Conservation (phyloP, 805 yeast species). For the Danielia reshetovae region DNA sequence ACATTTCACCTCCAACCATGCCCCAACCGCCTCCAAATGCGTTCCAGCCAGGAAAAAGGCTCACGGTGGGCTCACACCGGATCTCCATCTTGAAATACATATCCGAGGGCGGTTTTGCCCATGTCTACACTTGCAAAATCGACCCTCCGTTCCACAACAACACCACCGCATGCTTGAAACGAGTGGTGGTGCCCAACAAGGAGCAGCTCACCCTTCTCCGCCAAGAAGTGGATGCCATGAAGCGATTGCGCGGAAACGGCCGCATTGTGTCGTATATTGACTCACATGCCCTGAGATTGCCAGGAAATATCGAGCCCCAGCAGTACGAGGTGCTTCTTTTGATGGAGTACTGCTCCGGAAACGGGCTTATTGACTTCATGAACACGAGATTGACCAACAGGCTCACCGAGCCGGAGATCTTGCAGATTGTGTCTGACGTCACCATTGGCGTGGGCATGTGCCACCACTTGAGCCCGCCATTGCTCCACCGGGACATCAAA, state of each 20-base stretch:
- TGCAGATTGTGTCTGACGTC: slow-evolving; percentile 64
- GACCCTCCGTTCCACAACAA: slow-evolving; percentile 55
- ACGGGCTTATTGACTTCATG: slow-evolving; percentile 78
- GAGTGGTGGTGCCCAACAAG: slow-evolving; percentile 95
- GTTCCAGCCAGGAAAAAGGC: slow-evolving; percentile 68
- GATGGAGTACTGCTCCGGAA: slow-evolving; percentile 76
- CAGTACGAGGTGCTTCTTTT: slow-evolving; percentile 71
- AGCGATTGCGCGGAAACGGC: slow-evolving; percentile 70
- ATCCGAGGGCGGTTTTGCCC: slow-evolving; percentile 94
- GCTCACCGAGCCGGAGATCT: slow-evolving; percentile 63
- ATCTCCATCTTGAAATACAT: slow-evolving; percentile 67
- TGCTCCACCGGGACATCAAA: slow-evolving; percentile 76
- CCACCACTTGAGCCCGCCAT: slow-evolving; percentile 68
- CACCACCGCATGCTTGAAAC: slow-evolving; percentile 73
- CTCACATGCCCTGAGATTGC: slow-evolving; percentile 83
- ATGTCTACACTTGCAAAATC: slow-evolving; percentile 77
- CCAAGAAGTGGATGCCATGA: slow-evolving; percentile 98
- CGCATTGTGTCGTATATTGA: slow-evolving; percentile 89
- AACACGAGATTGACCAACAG: slow-evolving; percentile 64
- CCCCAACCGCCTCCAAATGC: slow-evolving; percentile 55
- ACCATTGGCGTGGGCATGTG: slow-evolving; percentile 73
- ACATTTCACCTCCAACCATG: too few relatives aligned
- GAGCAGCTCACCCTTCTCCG: slow-evolving; percentile 74
- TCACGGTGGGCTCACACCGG: slow-evolving; percentile 81
- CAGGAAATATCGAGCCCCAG: slow-evolving; percentile 27